A percentile compares a stretch with the other conserved stretches of the same genome.
Conservation (phyloP, 1,284 basidiomycete genomes). For the Melampsora americana region DNA sequence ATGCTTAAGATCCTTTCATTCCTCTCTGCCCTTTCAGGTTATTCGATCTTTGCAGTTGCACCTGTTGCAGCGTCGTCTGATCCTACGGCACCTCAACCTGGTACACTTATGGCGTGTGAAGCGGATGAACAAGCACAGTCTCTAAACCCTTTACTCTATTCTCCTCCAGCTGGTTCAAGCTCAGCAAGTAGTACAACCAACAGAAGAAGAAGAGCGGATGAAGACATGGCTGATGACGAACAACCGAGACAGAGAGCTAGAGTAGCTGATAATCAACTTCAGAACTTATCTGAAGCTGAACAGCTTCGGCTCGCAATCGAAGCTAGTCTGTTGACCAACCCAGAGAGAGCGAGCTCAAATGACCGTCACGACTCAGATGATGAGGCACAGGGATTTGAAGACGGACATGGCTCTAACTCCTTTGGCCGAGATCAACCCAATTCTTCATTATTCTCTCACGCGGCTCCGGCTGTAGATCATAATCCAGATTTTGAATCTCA, state of each 20-base stretch:
- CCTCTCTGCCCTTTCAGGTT: slow-evolving; percentile 9
- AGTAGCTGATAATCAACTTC: not conserved
- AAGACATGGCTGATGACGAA: not conserved
- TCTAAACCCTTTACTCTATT: not conserved
- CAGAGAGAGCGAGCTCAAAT: not conserved
- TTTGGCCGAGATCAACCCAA: not conserved
- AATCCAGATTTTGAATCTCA: slow-evolving; percentile 10
- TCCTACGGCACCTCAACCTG: slow-evolving; percentile 24
- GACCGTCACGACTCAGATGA: too few relatives aligned
- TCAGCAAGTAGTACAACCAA: not conserved
- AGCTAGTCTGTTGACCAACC: slow-evolving; percentile 18
- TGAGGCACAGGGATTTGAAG: too few relatives aligned
- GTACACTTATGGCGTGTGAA: slow-evolving; percentile 19
- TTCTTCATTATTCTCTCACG: not conserved
- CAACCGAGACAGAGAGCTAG: slow-evolving; percentile 4
- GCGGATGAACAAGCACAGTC: slow-evolving; percentile 33
- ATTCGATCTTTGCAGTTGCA: slow-evolving; percentile 35
- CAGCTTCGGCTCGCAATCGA: slow-evolving; percentile 32
- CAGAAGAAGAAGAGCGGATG: slow-evolving; percentile 21
- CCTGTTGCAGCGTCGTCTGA: slow-evolving; percentile 29
- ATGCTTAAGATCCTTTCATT: not conserved
- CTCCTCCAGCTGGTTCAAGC: not conserved
- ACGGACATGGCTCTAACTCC: not conserved
- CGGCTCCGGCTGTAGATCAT: not conserved
- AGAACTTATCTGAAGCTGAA: slow-evolving; percentile 15